Percentiles rank a stretch among this genome's conserved stretches.
phyloP scores from a whole-genome alignment of 805 yeast genomes.

The Teunomyces panamensis region DNA sequence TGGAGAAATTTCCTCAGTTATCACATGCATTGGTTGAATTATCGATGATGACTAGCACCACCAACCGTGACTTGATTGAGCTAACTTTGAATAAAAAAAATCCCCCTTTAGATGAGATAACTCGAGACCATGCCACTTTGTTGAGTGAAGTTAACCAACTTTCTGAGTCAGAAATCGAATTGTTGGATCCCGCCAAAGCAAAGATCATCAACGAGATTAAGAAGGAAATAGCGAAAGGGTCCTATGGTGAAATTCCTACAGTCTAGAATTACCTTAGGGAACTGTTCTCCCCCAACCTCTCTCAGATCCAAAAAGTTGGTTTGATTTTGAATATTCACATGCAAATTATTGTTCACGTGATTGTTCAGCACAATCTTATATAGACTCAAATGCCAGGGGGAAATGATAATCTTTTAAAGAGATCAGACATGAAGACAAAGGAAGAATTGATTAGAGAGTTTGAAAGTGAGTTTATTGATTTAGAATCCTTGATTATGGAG shows the following conservation, averaged over 20 bases:
- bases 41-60: slow-evolving; percentile 36
- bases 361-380: background rate
- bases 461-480: slow-evolving; percentile 22
- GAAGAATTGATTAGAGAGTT: slow-evolving; percentile 14
- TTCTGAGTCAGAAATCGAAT: slow-evolving; percentile 26
- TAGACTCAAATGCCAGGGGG: no score
- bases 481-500: slow-evolving; percentile 23
- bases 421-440: slow-evolving; percentile 3
- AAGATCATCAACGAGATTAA: slow-evolving; percentile 14
- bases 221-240: slow-evolving; percentile 20
- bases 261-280: background rate
- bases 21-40: slow-evolving; percentile 80
- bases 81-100: slow-evolving; percentile 33
- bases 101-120: slow-evolving; percentile 26
- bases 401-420: background rate
- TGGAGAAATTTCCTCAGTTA: slow-evolving; percentile 75
- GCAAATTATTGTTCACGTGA: background rate
- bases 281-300: background rate
- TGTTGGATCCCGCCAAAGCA: slow-evolving; percentile 22
- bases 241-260: slow-evolving; percentile 14
- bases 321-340: background rate
- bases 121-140: slow-evolving; percentile 32
- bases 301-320: background rate
- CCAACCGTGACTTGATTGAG: slow-evolving; percentile 35
- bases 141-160: slow-evolving; percentile 27